Evolutionary conservation across 345 rosid genomes (phyloP).

Genomic region (Populus deltoides): DNA sequence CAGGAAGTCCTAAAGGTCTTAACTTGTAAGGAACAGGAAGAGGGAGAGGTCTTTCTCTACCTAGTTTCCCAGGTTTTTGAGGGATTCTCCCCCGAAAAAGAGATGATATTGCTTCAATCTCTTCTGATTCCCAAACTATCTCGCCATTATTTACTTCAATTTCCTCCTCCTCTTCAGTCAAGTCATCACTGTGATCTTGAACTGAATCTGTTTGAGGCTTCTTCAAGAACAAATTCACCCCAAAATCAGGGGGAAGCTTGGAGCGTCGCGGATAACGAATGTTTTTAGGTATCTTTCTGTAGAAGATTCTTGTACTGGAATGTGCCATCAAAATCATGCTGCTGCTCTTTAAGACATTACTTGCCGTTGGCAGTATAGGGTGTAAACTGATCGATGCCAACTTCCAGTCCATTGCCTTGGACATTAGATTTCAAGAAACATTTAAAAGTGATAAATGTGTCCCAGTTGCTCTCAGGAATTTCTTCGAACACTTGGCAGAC

Average conservation of each 20-base stretch:
- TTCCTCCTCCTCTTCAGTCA: conserved; percentile 12
- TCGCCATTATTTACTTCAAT: conserved; percentile 4
- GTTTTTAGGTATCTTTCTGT: conserved; percentile 57
- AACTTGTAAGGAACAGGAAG: conserved; percentile 74
- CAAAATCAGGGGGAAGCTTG: conserved; percentile 82
- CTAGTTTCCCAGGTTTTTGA: conserved; percentile 58
- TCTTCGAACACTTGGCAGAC: conserved; percentile 19
- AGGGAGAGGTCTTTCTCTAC: conserved; percentile 66
- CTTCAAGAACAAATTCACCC: conserved; percentile 70
- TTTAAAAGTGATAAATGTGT: not conserved
- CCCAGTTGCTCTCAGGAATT: conserved; percentile 2
- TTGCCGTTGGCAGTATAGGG: conserved; percentile 1
- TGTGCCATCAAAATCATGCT: conserved; percentile 11
- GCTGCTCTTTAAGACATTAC: not conserved
- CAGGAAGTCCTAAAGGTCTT: conserved; percentile 64
- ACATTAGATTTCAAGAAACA: not conserved
- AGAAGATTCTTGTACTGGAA: conserved; percentile 27
- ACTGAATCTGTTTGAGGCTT: conserved; percentile 39
- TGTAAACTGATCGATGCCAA: conserved; percentile 3
- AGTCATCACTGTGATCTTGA: conserved; percentile 11
- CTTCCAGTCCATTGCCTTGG: conserved; percentile 13
- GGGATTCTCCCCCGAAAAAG: conserved; percentile 75
- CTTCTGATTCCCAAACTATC: conserved; percentile 60
- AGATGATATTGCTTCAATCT: conserved; percentile 72
- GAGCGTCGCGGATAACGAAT: conserved; percentile 59